phyloP scores from a whole-genome alignment of 2,329 filamentous ascomycete genomes.

The Pseudogymnoascus destructans region DNA sequence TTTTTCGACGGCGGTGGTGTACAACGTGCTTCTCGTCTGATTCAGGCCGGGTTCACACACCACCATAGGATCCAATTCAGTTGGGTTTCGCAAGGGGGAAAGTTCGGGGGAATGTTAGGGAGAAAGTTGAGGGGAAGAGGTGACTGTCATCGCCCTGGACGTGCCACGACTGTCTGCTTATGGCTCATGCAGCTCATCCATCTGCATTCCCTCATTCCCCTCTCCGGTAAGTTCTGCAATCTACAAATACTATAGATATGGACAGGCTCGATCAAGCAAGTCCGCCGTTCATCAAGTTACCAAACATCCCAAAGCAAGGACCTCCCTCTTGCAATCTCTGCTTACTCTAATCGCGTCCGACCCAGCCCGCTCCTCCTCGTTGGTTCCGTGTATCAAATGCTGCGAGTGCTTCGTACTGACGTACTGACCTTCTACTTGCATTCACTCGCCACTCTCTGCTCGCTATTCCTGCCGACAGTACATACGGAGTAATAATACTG shows the following conservation, averaged over 20 bases:
- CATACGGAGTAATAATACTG: conserved; percentile 1
- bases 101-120: no score
- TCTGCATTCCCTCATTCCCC: not conserved
- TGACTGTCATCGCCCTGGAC: no score
- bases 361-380: not conserved
- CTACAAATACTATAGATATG: no score
- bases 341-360: not conserved
- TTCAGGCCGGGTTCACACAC: not conserved
- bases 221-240: no score
- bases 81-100: not conserved
- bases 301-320: not conserved
- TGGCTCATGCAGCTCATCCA: no score
- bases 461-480: not conserved
- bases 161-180: not conserved
- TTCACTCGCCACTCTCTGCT: not conserved
- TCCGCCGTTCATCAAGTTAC: not conserved
- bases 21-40: not conserved
- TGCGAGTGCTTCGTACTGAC: no score
- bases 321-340: not conserved
- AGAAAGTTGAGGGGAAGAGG: no score
- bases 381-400: not conserved
- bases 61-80: not conserved
- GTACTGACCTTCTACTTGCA: not conserved
- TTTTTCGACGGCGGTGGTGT: no score
- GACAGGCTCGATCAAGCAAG: not conserved